Conservation (phyloP, 106 monocot genomes). For the Iris macrosiphon region DNA sequence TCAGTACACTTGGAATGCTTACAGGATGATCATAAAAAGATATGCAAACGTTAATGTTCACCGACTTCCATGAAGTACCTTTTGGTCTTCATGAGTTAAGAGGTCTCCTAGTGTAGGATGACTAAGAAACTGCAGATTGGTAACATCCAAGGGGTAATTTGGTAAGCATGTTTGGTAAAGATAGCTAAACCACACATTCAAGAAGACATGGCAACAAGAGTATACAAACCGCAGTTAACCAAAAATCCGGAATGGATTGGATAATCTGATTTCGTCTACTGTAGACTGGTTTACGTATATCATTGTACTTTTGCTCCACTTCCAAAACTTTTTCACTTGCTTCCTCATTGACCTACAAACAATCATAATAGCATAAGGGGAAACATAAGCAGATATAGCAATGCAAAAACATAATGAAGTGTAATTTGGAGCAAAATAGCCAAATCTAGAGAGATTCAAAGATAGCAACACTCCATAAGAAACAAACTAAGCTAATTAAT, state of each 20-base stretch:
- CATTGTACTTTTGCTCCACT: conserved; percentile 91
- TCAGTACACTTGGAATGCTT: not conserved
- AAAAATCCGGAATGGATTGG: conserved; percentile 78
- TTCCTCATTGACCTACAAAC: conserved; percentile 67
- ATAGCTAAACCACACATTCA: no score
- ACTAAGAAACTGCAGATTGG: conserved; percentile 66
- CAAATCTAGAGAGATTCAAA: no score
- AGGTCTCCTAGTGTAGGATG: conserved; percentile 80
- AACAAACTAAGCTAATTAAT: no score
- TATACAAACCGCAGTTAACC: conserved; percentile 76
- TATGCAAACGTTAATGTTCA: not conserved
- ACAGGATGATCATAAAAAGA: not conserved
- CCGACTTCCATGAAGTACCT: conserved; percentile 36
- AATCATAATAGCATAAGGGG: not conserved
- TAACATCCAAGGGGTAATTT: no score
- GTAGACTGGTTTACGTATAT: conserved; percentile 76
- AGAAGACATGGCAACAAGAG: no score
- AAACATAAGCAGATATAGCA: no score
- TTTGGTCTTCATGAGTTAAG: conserved; percentile 71
- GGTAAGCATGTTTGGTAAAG: no score
- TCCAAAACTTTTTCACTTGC: conserved; percentile 89
- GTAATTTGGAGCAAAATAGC: no score
- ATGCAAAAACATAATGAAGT: no score
- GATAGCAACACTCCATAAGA: no score
- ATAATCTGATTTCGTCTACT: conserved; percentile 53